A percentile compares a stretch with the other conserved stretches of the same genome.
Conservation (phyloP, 116 monocot genomes). For the Phalaenopsis hybrid region DNA sequence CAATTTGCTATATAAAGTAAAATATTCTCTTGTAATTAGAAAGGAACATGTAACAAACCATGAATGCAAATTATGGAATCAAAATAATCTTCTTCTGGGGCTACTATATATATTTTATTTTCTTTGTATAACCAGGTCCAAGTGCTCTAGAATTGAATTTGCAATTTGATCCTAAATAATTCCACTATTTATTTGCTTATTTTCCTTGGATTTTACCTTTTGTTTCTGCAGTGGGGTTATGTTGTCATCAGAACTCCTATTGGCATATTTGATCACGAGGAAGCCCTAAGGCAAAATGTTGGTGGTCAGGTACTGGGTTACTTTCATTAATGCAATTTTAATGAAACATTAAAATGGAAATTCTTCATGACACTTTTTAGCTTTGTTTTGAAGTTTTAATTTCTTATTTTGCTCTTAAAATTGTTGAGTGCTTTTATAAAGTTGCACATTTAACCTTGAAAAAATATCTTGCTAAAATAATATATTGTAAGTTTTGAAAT, state of each 20-base stretch:
- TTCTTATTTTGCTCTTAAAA: too few species aligned
- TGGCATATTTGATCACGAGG: conserved; percentile 88
- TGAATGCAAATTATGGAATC: not conserved
- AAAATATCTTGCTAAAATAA: not conserved
- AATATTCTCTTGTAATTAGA: not conserved
- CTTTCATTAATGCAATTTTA: conserved; percentile 46
- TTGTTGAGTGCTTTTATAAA: not conserved
- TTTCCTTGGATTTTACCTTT: conserved; percentile 3
- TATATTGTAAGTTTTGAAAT: not conserved
- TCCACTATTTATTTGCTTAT: not conserved
- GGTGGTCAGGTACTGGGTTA: conserved; percentile 97
- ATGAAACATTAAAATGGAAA: not conserved
- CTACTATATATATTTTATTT: not conserved
- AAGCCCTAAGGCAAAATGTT: conserved; percentile 81
- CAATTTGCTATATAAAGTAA: not conserved
- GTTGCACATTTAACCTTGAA: not conserved
- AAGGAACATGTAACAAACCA: too few species aligned
- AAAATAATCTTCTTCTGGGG: not conserved
- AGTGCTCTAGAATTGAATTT: not conserved
- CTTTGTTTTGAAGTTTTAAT: not conserved
- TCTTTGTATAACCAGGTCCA: not conserved
- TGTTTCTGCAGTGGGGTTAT: conserved; percentile 79
- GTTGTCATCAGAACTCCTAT: conserved; percentile 87
- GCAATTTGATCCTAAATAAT: not conserved
- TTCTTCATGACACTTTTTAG: too few species aligned